Conservation (phyloP, 306 rosid species). For the Fragaria iinumae region DNA sequence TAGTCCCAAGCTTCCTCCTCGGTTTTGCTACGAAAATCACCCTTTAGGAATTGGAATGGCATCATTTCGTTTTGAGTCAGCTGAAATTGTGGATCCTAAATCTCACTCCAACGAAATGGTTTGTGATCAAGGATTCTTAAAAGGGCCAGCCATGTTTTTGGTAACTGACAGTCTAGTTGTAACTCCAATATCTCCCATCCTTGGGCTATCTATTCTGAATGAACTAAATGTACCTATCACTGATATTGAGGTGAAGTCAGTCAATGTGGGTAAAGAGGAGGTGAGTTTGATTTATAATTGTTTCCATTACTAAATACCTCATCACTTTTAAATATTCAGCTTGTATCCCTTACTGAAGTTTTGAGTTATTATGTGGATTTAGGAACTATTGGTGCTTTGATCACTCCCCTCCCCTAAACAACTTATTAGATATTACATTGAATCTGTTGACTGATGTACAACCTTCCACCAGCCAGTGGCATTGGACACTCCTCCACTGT, state of each 20-base stretch:
- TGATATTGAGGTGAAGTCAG: slow-evolving; percentile 15
- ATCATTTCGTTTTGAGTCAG: neutral
- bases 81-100: neutral
- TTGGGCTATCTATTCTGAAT: neutral
- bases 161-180: slow-evolving; percentile 21
- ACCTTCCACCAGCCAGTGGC: neutral
- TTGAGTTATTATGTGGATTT: neutral
- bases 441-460: neutral
- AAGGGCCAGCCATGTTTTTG: neutral
- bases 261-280: slow-evolving; percentile 11
- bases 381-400: neutral
- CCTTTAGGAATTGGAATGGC: neutral
- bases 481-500: neutral
- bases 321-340: neutral
- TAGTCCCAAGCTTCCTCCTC: slow-evolving; percentile 18
- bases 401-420: neutral
- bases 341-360: neutral
- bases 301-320: neutral
- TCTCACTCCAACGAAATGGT: neutral
- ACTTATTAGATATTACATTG: neutral
- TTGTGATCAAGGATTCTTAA: neutral
- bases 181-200: neutral
- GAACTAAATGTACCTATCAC: slow-evolving; percentile 13
- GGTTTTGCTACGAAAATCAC: neutral
- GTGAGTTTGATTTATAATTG: neutral